Evolutionary conservation across 345 rosid genomes (phyloP), one percentile per base, ranked within the genome.

Genomic region (Triadica sebifera): DNA sequence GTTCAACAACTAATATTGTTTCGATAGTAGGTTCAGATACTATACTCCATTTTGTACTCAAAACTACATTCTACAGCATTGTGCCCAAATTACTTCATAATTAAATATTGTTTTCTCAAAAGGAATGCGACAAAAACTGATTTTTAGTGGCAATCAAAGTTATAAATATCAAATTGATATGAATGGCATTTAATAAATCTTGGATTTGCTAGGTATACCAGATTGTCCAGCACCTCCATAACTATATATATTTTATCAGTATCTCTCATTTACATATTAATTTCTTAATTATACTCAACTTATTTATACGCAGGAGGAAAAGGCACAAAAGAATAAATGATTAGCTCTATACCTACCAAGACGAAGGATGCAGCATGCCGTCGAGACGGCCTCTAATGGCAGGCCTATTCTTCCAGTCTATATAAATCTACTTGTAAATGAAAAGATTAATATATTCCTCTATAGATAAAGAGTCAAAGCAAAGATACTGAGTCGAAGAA

Each of bases 161-260:
- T 29, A 29, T 29, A 1, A 29, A 29, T 29, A 29, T 29, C 34
- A 29, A 29, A 29, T 29, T 1, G 34, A 29, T 29, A 29, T 1
- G 1, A 29, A 29, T 29, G 34, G 34, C 34, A 29, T 29, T 29
- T 29, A 29, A 29, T 29, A 1, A 29, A 29, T 29, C 34, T 29
- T 1, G 34, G 34, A 84, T 86, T 89, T 38, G 96, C 94, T 74
- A 90, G 89, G 83, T 74, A 94, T 65, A 97, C 98, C 29, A 92
- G 87, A 74, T 92, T 94, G 88, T 94, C 97, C 85, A 90, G 79
- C 20, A 89, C 86, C 82, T 92, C 98, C 81, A 89, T 97, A 77
- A 13, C 98, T 92, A 49, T 1, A 45, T n/a, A 63, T 51, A 72
- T 46, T 46, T 71, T 17, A 57, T 5, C 34, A 57, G 16, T 17